phyloP scores from a whole-genome alignment of 495 filamentous ascomycete species.

The Cetradonia linearis region DNA sequence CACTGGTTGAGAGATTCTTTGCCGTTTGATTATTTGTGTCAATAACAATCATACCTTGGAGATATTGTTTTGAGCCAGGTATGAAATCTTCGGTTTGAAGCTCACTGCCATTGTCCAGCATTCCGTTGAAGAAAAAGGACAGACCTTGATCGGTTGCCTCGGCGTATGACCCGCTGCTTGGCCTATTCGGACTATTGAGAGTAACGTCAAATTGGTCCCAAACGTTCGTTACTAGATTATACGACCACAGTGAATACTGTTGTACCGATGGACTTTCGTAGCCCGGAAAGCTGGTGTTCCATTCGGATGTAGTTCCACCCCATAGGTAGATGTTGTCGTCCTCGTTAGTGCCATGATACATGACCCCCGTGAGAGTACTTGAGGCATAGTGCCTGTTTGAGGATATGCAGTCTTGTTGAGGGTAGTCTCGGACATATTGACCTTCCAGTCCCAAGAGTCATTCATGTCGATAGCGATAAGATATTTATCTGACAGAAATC shows the following conservation, averaged over 20 bases:
- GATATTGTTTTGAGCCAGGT: constrained; percentile 17
- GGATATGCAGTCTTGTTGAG: constrained; percentile 29
- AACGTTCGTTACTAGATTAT: constrained; percentile 14
- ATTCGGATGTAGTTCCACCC: constrained; percentile 30
- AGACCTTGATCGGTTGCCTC: constrained; percentile 31
- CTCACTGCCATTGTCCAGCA: constrained; percentile 30
- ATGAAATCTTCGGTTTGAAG: constrained; percentile 19
- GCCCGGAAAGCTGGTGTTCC: constrained; percentile 31
- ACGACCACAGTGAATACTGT: constrained; percentile 28
- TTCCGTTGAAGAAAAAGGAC: constrained; percentile 36
- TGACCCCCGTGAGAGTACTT: constrained; percentile 29
- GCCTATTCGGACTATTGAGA: constrained; percentile 25
- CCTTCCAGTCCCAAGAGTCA: constrained; percentile 37
- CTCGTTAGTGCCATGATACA: constrained; percentile 28
- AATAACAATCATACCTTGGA: constrained; percentile 34
- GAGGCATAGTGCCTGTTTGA: constrained; percentile 23
- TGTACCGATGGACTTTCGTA: constrained; percentile 23
- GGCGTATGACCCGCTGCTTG: constrained; percentile 31
- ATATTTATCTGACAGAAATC: constrained; percentile 30
- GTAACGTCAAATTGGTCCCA: constrained; percentile 35
- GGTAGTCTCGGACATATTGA: constrained; percentile 30
- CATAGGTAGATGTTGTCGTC: constrained; percentile 29
- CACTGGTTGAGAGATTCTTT: constrained; percentile 31
- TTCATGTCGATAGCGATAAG: constrained; percentile 32
- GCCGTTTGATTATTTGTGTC: constrained; percentile 29